These are phyloP conservation scores for Cytospora schulzeri DNA, from an alignment of 2,329 filamentous ascomycete species.

Conservation along the genomic window DNA sequence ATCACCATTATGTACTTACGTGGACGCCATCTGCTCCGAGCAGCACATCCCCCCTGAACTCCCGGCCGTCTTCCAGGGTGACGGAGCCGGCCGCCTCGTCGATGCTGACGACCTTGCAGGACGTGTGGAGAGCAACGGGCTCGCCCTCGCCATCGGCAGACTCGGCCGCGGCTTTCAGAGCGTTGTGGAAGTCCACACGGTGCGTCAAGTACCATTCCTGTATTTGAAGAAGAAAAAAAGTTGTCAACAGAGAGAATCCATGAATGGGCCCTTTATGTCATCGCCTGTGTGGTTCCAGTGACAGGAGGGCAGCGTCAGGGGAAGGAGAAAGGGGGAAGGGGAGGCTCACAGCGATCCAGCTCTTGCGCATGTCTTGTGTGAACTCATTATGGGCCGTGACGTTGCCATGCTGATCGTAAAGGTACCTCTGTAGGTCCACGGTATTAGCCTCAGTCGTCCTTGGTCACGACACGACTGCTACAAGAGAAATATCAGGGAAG, in stretches of 20 bases:
- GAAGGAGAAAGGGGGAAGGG: no score
- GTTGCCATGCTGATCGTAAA: neutral
- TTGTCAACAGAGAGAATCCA: neutral
- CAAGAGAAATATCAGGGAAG: no score
- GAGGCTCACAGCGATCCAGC: conserved; percentile 4
- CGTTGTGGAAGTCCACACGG: neutral
- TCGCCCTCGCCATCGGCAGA: neutral
- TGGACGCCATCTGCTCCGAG: conserved; percentile 9
- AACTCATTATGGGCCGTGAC: conserved; percentile 5
- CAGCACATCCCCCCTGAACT: conserved; percentile 8
- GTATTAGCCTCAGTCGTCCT: neutral
- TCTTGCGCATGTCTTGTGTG: conserved; percentile 3
- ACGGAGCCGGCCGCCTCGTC: neutral
- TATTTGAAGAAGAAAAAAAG: no score
- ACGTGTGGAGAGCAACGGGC: neutral
- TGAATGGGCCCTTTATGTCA: no score
- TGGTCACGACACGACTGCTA: no score
- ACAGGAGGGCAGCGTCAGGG: neutral
- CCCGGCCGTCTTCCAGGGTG: conserved; percentile 6
- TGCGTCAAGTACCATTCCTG: conserved; percentile 10
- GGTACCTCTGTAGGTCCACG: neutral
- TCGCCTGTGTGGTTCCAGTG: no score
- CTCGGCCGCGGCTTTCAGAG: neutral
- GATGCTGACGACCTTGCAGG: conserved; percentile 6
- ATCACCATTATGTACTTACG: no score